These are phyloP conservation scores for Lentinus brumalis DNA, from an alignment of 768 basidiomycete species.

Conservation along the genomic window DNA sequence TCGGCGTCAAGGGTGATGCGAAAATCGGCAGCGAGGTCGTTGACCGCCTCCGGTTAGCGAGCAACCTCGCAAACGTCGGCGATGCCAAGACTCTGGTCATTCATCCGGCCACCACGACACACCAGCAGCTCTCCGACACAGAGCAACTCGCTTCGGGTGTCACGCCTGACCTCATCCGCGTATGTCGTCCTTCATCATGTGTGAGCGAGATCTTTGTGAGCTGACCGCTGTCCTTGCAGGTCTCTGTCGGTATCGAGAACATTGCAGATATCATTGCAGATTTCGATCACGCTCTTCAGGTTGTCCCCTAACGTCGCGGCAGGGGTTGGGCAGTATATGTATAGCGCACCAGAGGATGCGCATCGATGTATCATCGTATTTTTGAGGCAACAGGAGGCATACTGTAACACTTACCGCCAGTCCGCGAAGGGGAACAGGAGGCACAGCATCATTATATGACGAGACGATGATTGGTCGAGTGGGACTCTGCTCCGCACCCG, in stretches of 20 bases:
- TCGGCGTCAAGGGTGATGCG: constrained; percentile 65
- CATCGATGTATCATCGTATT: no score
- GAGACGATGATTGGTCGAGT: no score
- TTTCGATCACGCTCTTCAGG: constrained; percentile 40
- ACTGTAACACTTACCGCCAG: no score
- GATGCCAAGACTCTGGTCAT: constrained; percentile 83
- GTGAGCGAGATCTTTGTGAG: not conserved
- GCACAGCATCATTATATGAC: no score
- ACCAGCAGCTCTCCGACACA: constrained; percentile 62
- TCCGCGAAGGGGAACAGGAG: no score
- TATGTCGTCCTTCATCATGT: constrained; percentile 31
- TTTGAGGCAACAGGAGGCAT: no score
- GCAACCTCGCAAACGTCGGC: constrained; percentile 74
- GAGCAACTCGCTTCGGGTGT: constrained; percentile 72
- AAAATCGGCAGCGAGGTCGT: constrained; percentile 58
- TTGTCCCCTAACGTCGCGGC: constrained; percentile 18
- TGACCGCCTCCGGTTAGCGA: constrained; percentile 70
- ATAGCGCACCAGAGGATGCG: no score
- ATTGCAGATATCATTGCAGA: constrained; percentile 47
- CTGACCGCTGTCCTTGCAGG: constrained; percentile 23
- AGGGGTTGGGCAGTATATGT: no score
- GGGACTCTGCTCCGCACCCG: no score
- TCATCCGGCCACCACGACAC: constrained; percentile 78
- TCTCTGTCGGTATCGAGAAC: constrained; percentile 45
- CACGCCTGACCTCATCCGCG: constrained; percentile 74